These are phyloP conservation scores for Saprolegnia diclina DNA, from an alignment of 352 stramenopile species.

Conservation along the genomic window DNA sequence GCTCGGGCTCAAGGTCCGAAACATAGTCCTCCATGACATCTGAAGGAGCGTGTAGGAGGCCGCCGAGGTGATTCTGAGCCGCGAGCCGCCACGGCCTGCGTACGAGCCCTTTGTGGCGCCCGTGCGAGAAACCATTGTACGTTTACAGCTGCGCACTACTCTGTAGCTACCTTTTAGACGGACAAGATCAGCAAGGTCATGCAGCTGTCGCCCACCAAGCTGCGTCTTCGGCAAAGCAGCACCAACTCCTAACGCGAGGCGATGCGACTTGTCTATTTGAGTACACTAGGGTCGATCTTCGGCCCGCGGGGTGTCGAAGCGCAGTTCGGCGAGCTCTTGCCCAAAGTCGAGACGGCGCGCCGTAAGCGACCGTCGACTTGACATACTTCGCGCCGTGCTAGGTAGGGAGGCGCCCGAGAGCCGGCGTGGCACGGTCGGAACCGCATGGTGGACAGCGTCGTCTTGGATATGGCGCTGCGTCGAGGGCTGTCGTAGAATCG, in stretches of 20 bases:
- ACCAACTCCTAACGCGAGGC: neutral
- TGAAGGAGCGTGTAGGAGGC: neutral
- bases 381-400: neutral
- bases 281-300: neutral
- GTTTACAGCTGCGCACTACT: neutral
- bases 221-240: neutral
- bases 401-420: too few species aligned
- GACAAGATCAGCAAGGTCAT: slow-evolving; percentile 23
- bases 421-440: neutral
- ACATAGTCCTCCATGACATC: neutral
- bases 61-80: slow-evolving; percentile 2
- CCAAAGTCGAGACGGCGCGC: neutral
- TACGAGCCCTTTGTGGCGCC: neutral
- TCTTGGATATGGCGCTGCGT: neutral
- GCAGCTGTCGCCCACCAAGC: neutral
- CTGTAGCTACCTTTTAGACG: neutral
- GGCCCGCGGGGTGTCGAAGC: neutral
- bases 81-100: slow-evolving; percentile 4
- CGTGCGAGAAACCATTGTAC: slow-evolving; percentile 4
- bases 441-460: neutral
- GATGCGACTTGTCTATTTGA: neutral
- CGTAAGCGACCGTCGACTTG: neutral
- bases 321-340: neutral
- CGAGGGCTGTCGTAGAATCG: neutral
- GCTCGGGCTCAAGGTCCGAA: slow-evolving; percentile 3